Base-by-base conservation (phyloP, 495 filamentous ascomycete species). In the Neurospora sp. region DNA sequence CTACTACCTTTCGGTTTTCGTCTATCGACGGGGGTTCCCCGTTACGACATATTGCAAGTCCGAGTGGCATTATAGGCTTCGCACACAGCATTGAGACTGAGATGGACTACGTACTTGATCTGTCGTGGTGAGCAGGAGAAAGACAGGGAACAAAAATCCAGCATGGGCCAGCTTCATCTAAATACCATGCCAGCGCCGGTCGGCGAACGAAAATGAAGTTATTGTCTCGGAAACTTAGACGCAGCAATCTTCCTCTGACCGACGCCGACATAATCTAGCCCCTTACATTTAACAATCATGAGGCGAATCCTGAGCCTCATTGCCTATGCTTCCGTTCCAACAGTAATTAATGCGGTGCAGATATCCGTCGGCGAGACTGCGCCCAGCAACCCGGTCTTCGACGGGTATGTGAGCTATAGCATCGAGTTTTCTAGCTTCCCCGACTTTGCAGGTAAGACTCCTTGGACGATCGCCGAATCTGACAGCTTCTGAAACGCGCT, bases 391-490 rank as follows among this genome's bases (percentile, higher is more conserved):
- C 77, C 81, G 5, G 82, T 86, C 8, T 81, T 85, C 16, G 84
- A 88, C 54, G 81, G 83, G 27, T 90, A 89, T 75, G 84, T 90
- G 62, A 87, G 86, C 72, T 90, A 83, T 77, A 89, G 86, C 7
- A 89, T 91, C 75, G 88, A 91, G 78, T 87, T 89, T 69, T 80
- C 87, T 1, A 89, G 84, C 71, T 90, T 90, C 74, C 89, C 89
- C 1, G 89, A 90, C 73, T 90, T 87, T 76, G 88, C 89, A 31
- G 89, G 88, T 81, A 85, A 18, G 88, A 84, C 74, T 83, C 70
- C 66, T 37, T 38, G 16, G 18, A 27, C 16, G 11, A 62, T 62
- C 27, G 54, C 54, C 54, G 54, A 62, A 62, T 62, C 27, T 16
- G 12, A 62, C 54, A 62, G 54, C 27, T 62, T 62, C 54, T 62